Conservation (phyloP, 495 filamentous ascomycete genomes). For the Bacidia rubella region DNA sequence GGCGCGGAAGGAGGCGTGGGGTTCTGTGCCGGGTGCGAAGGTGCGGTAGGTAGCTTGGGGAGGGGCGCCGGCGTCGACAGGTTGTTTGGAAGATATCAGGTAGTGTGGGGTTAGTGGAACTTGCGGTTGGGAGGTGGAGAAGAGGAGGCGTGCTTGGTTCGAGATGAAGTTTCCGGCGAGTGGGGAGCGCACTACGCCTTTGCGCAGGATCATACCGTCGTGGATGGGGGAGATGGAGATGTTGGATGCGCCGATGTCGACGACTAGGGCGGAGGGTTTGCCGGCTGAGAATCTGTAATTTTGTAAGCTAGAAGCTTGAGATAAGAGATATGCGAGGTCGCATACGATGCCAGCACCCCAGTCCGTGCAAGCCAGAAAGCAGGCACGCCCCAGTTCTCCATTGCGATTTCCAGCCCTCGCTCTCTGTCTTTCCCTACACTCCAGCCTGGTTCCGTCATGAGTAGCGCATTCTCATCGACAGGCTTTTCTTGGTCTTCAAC, state of each 20-base stretch:
- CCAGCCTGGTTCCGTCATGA: slow-evolving; percentile 93
- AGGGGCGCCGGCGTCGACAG: slow-evolving; percentile 78
- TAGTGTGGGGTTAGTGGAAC: slow-evolving; percentile 76
- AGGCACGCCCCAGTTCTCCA: slow-evolving; percentile 89
- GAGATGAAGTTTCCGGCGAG: slow-evolving; percentile 83
- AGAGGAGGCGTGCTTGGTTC: slow-evolving; percentile 69
- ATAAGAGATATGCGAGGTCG: slow-evolving; percentile 8
- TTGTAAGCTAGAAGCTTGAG: not conserved
- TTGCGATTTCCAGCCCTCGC: slow-evolving; percentile 82
- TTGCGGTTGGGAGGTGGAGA: slow-evolving; percentile 59
- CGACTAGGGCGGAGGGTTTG: slow-evolving; percentile 78
- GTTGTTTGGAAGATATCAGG: slow-evolving; percentile 68
- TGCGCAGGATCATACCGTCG: slow-evolving; percentile 86
- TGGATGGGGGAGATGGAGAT: slow-evolving; percentile 84
- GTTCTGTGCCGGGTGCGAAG: slow-evolving; percentile 47
- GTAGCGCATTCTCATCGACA: slow-evolving; percentile 73
- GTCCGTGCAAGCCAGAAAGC: slow-evolving; percentile 78
- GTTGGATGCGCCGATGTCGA: slow-evolving; percentile 85
- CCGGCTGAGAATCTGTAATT: slow-evolving; percentile 63
- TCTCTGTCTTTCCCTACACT: slow-evolving; percentile 77
- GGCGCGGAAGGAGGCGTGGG: slow-evolving; percentile 57
- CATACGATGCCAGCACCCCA: slow-evolving; percentile 52
- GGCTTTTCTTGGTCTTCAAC: slow-evolving; percentile 61
- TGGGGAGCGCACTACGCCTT: slow-evolving; percentile 69
- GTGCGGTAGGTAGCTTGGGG: slow-evolving; percentile 54